phyloP scores from a whole-genome alignment of 2,329 filamentous ascomycete genomes.

The Shiraia sp. region DNA sequence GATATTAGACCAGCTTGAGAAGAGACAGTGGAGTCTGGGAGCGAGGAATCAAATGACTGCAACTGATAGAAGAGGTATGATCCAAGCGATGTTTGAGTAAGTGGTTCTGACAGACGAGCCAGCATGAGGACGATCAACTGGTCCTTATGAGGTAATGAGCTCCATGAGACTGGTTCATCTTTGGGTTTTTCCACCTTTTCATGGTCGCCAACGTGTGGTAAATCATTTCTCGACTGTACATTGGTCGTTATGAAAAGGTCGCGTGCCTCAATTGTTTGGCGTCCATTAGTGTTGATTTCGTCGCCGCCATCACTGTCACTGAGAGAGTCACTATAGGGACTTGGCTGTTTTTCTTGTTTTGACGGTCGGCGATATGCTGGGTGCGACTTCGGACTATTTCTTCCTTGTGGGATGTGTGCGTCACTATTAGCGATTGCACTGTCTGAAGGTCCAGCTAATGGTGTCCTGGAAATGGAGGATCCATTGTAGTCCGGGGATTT shows the following conservation, averaged over 20 bases:
- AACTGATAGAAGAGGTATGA: slow-evolving; percentile 89
- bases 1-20: slow-evolving; percentile 77
- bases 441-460: slow-evolving; percentile 4
- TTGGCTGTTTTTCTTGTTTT: slow-evolving; percentile 1
- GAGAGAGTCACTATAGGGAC: not conserved
- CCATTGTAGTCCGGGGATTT: slow-evolving; percentile 1
- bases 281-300: too few species aligned
- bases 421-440: not conserved
- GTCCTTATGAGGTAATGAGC: slow-evolving; percentile 72
- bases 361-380: not conserved
- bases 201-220: slow-evolving; percentile 24
- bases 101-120: slow-evolving; percentile 77
- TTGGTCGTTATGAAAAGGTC: slow-evolving; percentile 27
- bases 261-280: slow-evolving; percentile 11
- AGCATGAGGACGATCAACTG: slow-evolving; percentile 79
- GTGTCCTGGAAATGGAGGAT: slow-evolving; percentile 1
- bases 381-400: not conserved
- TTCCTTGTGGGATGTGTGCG: not conserved
- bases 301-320: slow-evolving; percentile 3
- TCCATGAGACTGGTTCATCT: slow-evolving; percentile 66
- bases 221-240: slow-evolving; percentile 14
- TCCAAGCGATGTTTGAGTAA: slow-evolving; percentile 68
- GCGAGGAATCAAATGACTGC: slow-evolving; percentile 69
- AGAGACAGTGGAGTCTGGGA: slow-evolving; percentile 67
- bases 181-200: slow-evolving; percentile 34